Evolutionary conservation across 176 grass and related monocot genomes (phyloP), one percentile per base, ranked within the genome.

Genomic region (Puya raimondii): DNA sequence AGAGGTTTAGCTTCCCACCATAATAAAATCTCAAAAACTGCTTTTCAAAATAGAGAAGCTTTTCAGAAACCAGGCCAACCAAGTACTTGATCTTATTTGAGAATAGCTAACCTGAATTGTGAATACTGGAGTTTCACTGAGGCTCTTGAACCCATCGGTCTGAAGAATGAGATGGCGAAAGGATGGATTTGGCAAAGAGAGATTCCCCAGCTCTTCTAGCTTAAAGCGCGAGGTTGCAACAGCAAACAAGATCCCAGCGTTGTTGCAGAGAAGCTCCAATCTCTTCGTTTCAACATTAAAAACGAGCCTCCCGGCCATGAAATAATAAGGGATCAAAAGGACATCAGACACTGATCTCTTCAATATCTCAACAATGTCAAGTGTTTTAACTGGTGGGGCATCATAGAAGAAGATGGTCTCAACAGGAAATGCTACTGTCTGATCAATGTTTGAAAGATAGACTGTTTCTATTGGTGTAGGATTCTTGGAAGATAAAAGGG

Each of bases 191-290:
- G 81, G 78, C 23, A 75, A 20, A 56, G 70, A 81, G 17, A 76
- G 70, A 79, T 85, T 69, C 13, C 67, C 81, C 48, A 72, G 65
- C 76, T 81, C 82, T 56, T 81, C 66, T 15, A 70, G 10, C 18
- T 48, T 57, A 12, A 63, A 71, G 16, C n/a, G 21, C 29, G 71
- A 85, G n/a, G 54, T 81, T 64, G 75, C 79, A 69, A 15, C 63
- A 70, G 71, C 67, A 76, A 85, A 81, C n/a, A 71, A 21, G 16
- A 75, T 77, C 53, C 70, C 67, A 22, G 65, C 65, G 64, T 69
- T 85, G 66, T 79, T 88, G 81, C 75, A 79, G 68, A 82, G 67
- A 26, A 83, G 71, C 58, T 64, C 78, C 51, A 85, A 17, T 69
- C 71, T 81, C 64, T 82, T 74, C 47, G 63, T 50, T 58, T 70